Evolutionary conservation across 1,139 yeast genomes (phyloP).

Genomic region (Blastobotrys indianensis): DNA sequence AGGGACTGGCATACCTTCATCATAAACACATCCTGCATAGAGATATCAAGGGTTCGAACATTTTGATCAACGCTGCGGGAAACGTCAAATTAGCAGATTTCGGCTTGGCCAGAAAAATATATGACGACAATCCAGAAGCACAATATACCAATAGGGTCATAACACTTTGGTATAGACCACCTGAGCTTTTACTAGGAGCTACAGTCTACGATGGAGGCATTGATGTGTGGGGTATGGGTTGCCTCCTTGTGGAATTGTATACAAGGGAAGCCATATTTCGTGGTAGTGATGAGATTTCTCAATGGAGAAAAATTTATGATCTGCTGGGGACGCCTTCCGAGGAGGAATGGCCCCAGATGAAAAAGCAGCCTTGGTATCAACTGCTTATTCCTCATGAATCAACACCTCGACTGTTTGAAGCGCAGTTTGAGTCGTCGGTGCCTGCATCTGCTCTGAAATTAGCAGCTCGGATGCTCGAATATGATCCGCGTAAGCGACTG

Average conservation of each 20-base stretch:
- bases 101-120: slow-evolving; percentile 69
- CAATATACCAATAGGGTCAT: slow-evolving; percentile 87
- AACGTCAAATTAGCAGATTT: slow-evolving; percentile 83
- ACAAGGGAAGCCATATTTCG: slow-evolving; percentile 72
- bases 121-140: slow-evolving; percentile 27
- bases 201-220: slow-evolving; percentile 87
- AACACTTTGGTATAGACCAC: slow-evolving; percentile 96
- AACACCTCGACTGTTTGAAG: slow-evolving; percentile 40
- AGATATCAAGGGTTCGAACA: slow-evolving; percentile 91
- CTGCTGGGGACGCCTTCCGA: slow-evolving; percentile 81
- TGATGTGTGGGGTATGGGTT: slow-evolving; percentile 97
- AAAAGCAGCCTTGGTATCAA: slow-evolving; percentile 85
- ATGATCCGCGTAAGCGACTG: slow-evolving; percentile 64
- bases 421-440: slow-evolving; percentile 37
- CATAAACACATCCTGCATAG: slow-evolving; percentile 76
- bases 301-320: slow-evolving; percentile 67
- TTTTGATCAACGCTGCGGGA: slow-evolving; percentile 68
- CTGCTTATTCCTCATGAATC: slow-evolving; percentile 59
- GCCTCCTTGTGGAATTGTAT: slow-evolving; percentile 77
- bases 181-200: slow-evolving; percentile 83
- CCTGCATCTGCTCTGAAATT: slow-evolving; percentile 55
- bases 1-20: slow-evolving; percentile 80
- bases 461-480: slow-evolving; percentile 53
- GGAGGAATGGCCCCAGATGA: slow-evolving; percentile 73
- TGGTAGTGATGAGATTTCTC: slow-evolving; percentile 85